Base-by-base conservation (phyloP, 2,329 filamentous ascomycete species). In the Paradendryphiella salina region DNA sequence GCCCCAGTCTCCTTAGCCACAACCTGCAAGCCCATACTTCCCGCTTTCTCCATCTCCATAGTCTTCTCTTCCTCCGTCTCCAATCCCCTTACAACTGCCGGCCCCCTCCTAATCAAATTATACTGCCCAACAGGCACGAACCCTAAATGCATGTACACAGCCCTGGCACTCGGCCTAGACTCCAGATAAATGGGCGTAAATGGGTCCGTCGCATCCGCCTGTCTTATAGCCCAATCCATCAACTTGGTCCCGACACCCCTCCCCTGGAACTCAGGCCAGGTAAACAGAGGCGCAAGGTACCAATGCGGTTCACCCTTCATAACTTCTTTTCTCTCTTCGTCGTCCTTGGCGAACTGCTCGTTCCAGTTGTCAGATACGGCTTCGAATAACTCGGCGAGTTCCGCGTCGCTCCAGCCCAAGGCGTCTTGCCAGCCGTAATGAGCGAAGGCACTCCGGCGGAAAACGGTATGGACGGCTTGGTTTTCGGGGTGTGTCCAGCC, bases 161-260 rank as follows among this genome's bases (percentile, higher is more conserved):
- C 54, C 36, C 60, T 59, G 7, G 61, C 67, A 29, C 53, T 58
- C 1, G 59, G 58, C 23, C 50, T 50, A 38, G 51, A 59, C 62
- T 71, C 67, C 26, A 72, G 11, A 62, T 64, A 72, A 58, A 69
- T 44, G 0, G 65, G 59, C 41, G 59, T 67, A n/a, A 45, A 11
- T 18, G 66, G 64, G 0, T 36, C 50, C 15, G 43, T 49, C 0
- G n/a, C 42, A 63, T 72, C 69, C 13, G 69, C 68, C 60, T 63
- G 52, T n/a, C 60, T 34, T 40, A 69, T 63, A 18, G 60, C 68
- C 67, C 68, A 72, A 15, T 57, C 32, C 51, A 72, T 23, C 51
- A 72, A 40, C 34, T 46, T 57, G 33, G 50, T 67, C 21, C 58
- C 69, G 0, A 70, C 61, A 0, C 69, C 69, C 11, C 53, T 54